Conservation (phyloP, 2,329 filamentous ascomycete species). For the Alternaria sp. region DNA sequence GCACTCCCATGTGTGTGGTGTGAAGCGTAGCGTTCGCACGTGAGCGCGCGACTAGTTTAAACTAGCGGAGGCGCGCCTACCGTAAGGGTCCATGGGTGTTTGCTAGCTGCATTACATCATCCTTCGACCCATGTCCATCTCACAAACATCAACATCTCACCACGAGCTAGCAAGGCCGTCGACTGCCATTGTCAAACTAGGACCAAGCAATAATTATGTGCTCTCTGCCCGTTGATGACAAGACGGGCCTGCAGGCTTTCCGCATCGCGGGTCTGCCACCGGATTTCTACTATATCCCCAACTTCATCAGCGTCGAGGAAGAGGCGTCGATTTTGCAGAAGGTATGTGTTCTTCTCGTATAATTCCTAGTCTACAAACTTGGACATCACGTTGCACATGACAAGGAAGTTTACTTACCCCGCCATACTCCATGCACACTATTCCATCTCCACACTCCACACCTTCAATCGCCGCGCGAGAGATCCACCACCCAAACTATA, state of each 20-base stretch:
- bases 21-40: background rate
- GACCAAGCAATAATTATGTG: background rate
- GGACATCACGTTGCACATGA: background rate
- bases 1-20: too few species aligned
- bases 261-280: conserved; percentile 63
- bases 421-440: background rate
- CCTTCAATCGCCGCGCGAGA: too few species aligned
- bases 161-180: background rate
- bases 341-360: conserved; percentile 51
- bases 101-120: background rate
- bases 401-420: background rate
- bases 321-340: conserved; percentile 74
- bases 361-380: background rate
- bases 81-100: background rate
- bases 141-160: background rate
- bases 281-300: conserved; percentile 80
- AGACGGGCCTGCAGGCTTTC: conserved; percentile 17
- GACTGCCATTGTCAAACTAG: fast-evolving
- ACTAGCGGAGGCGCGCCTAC: background rate
- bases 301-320: conserved; percentile 81
- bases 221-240: background rate
- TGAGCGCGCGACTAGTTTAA: background rate
- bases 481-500: too few species aligned
- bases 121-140: background rate
- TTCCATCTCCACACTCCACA: background rate